phyloP scores from a whole-genome alignment of 495 filamentous ascomycete species.

The Aspergillus haitiensis region DNA sequence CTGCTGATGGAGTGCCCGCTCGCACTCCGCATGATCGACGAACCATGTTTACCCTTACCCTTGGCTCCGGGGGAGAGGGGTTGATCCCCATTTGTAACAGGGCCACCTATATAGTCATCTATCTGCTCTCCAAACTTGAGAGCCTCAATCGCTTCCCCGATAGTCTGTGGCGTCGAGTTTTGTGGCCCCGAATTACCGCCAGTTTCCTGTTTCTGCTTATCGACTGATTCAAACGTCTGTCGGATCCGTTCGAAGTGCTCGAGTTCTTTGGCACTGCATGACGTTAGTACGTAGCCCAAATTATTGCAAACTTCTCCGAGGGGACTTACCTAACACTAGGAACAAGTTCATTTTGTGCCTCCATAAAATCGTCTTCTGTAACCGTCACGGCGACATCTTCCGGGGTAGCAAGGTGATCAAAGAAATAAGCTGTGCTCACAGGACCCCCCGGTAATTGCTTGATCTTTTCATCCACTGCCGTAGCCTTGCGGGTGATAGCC shows the following conservation, averaged over 20 bases:
- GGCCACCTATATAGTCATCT: constrained; percentile 22
- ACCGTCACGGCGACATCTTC: constrained; percentile 87
- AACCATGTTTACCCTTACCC: constrained; percentile 36
- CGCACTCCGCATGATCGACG: constrained; percentile 31
- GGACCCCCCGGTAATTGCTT: constrained; percentile 51
- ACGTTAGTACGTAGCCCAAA: constrained; percentile 23
- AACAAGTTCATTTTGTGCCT: constrained; percentile 80
- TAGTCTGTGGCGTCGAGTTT: constrained; percentile 34
- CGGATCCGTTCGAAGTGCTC: constrained; percentile 88
- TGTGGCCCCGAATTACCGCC: constrained; percentile 25
- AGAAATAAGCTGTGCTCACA: constrained; percentile 89
- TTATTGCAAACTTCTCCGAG: background rate
- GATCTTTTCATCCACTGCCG: constrained; percentile 82
- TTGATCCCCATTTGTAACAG: constrained; percentile 36
- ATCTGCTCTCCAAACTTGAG: constrained; percentile 32
- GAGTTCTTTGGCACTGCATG: constrained; percentile 76
- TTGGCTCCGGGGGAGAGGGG: constrained; percentile 12
- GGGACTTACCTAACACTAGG: constrained; percentile 71
- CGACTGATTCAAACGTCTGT: constrained; percentile 68
- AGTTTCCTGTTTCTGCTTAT: constrained; percentile 42
- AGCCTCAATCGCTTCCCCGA: constrained; percentile 41
- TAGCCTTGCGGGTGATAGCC: constrained; percentile 88
- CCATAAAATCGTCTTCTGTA: constrained; percentile 79
- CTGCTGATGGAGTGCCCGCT: constrained; percentile 35
- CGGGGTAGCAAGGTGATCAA: constrained; percentile 81